Evolutionary conservation across 768 basidiomycete species (phyloP), one percentile per base, ranked within the genome.

Genomic region (Trametes cubensis): DNA sequence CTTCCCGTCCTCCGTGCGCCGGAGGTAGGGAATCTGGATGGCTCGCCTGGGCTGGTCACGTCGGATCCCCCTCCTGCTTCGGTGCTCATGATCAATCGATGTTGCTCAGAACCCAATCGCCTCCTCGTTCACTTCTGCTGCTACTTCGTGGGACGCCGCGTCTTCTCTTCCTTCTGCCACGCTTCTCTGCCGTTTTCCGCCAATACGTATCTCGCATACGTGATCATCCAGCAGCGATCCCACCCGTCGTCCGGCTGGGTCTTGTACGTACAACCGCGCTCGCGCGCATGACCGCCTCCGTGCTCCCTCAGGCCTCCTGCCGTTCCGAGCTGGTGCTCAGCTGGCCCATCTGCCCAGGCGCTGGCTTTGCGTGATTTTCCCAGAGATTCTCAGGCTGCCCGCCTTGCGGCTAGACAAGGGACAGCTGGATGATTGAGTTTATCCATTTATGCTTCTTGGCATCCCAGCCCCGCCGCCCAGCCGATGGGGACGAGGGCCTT

Each of bases 331-430:
- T 34, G 10, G 8, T 42, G 47, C 57, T 58, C 57, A 58, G 47
- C 57, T 58, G 46, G 38, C 11, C 56, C 10, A 23, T 47, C 46
- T 47, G 48, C 25, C n/a, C 45, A 53, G 34, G 34, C 34, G 34
- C 23, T 45, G 18, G 25, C 48, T 23, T 38, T 41, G 23, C 57
- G 48, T 44, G 40, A 52, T 51, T 45, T 59, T 59, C 57, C 48
- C 57, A 58, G 23, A 21, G 40, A 46, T 50, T 59, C 58, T 38
- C 49, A 51, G 58, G 58, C 49, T 34, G 14, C 20, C 49, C 58
- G 28, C 49, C 40, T 23, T 41, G 47, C 23, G 26, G 47, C 49
- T 23, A 20, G 38, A 21, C 18, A 2, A 34, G 34, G 11, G 34
- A 34, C 34, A 34, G 34, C 34, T 34, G 34, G 34, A 34, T 34